Percentiles rank a stretch among this genome's conserved stretches.
These are phyloP conservation scores for Torrubiellomyces zombiae DNA, from an alignment of 2,329 filamentous ascomycete species.

Conservation along the genomic window DNA sequence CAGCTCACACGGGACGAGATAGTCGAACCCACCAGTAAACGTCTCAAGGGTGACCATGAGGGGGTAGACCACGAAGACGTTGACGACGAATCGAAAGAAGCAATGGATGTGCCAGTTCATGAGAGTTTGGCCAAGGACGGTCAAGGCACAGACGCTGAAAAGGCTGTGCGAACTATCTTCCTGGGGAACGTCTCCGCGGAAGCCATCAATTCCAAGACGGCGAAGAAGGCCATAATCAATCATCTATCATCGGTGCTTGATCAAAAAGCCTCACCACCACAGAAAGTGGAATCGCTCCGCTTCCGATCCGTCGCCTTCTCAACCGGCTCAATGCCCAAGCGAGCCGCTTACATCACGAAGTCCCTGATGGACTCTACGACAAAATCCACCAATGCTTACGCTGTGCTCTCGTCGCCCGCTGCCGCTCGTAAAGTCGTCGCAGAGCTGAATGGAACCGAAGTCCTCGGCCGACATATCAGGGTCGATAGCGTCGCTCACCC, in stretches of 20 bases:
- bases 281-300: conserved; percentile 77
- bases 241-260: conserved; percentile 66
- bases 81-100: conserved; percentile 22
- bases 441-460: conserved; percentile 65
- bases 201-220: conserved; percentile 67
- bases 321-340: conserved; percentile 63
- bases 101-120: conserved; percentile 32
- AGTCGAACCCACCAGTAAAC: conserved; percentile 38
- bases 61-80: conserved; percentile 31
- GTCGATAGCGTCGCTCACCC: conserved; percentile 88
- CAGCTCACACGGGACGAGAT: conserved; percentile 45
- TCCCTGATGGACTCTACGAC: conserved; percentile 83
- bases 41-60: conserved; percentile 24
- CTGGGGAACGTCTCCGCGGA: conserved; percentile 75
- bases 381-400: conserved; percentile 87
- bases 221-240: conserved; percentile 58
- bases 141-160: conserved; percentile 53
- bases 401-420: conserved; percentile 60
- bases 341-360: conserved; percentile 85
- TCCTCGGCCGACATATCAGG: conserved; percentile 76
- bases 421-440: conserved; percentile 63
- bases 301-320: conserved; percentile 89
- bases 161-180: conserved; percentile 81
- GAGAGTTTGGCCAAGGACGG: conserved; percentile 37
- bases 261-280: conserved; percentile 31